Percentiles rank a stretch among this genome's conserved stretches.
phyloP scores from a whole-genome alignment of 2,329 filamentous ascomycete genomes.

The Alternaria hordeiaustralica region DNA sequence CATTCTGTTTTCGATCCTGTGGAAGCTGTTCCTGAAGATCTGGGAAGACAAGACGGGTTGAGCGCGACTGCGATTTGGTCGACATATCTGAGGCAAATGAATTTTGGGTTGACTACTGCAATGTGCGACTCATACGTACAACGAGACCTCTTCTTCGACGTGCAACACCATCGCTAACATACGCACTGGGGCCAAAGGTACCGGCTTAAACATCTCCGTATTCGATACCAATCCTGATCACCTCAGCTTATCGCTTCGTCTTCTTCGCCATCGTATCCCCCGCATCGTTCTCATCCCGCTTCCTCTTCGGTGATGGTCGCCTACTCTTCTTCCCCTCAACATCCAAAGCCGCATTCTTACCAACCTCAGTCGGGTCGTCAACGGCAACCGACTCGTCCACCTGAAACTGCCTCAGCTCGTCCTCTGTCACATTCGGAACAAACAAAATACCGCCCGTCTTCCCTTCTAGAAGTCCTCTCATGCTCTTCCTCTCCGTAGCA shows the following conservation, averaged over 20 bases:
- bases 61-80: neutral
- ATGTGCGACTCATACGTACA: neutral
- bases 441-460: neutral
- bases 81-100: neutral
- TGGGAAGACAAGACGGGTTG: constrained; percentile 27
- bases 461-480: neutral
- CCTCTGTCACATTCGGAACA: constrained; percentile 12
- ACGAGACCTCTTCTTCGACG: neutral
- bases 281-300: neutral
- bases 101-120: neutral
- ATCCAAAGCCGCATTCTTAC: neutral
- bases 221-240: neutral
- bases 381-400: neutral
- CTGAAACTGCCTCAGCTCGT: constrained; percentile 11
- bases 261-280: neutral
- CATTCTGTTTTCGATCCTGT: constrained; percentile 38
- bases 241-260: neutral
- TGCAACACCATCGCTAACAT: neutral
- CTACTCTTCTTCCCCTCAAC: neutral
- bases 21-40: constrained; percentile 38
- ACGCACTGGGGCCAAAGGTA: neutral
- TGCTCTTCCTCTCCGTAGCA: neutral
- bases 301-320: neutral
- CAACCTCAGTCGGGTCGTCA: constrained; percentile 2
- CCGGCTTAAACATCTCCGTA: neutral